Evolutionary conservation across 2,329 filamentous ascomycete genomes (phyloP), one percentile per base, ranked within the genome.

Genomic region (Aspergillus fijiensis): DNA sequence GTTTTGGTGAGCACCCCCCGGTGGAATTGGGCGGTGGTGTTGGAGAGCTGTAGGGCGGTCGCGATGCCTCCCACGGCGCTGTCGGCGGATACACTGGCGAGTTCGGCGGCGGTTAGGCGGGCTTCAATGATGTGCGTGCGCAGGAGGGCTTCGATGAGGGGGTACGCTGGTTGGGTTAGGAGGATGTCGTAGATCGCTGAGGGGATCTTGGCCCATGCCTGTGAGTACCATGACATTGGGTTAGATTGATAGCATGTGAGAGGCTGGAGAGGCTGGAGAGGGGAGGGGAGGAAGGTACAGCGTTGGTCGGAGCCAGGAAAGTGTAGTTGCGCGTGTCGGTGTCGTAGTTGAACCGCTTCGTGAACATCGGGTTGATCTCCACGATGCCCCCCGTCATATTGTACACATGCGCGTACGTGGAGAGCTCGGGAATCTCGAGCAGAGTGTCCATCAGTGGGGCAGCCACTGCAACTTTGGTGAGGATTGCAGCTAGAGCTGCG

Each of bases 71-170:
- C 51, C 11, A 25, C 51, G 2, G 12, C 19, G 14, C 39, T 16
- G 19, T 9, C 23, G n/a, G 16, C 31, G 12, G 31, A 42, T n/a
- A 42, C 11, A 6, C 39, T 23, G 51, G 25, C 21, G 4, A 53
- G 51, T 0, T 42, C 33, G 6, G 51, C 16, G 19, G 51, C 51
- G 1, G 51, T 53, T 2, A 53, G 51, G 6, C 31, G 2, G 16
- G 51, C 51, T 16, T 53, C 51, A 12, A 53, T 53, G 33, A 53
- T 53, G 51, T 53, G 51, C 14, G 51, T 53, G 31, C 51, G 31
- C 31, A 42, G 33, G 21, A 53, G 51, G 6, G 51, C 51, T 19
- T 53, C 51, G 19, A 25, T 53, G 7, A 53, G 21, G 21, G 31
- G 31, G 19, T 53, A 53, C 11, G 51, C 51, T 42, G 42, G 33